Evolutionary conservation across 2,329 filamentous ascomycete species (phyloP).

Genomic region (Alternaria brassicicola): DNA sequence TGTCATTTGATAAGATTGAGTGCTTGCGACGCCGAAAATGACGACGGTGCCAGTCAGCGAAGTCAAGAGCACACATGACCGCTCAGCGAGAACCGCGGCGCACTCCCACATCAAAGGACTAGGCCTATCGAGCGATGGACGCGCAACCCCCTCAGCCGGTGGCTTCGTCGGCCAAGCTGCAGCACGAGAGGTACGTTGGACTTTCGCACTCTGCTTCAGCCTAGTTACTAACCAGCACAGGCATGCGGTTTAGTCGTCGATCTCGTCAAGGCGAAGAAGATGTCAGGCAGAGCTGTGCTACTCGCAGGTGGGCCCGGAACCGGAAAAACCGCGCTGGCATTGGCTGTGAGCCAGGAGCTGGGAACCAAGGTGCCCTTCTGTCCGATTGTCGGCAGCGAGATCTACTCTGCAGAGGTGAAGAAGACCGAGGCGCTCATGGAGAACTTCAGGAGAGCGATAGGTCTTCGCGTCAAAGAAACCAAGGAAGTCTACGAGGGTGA

Average conservation of each 20-base stretch:
- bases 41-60: conserved; percentile 66
- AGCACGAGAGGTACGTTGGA: conserved; percentile 77
- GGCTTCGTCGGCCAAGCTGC: conserved; percentile 90
- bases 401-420: conserved; percentile 98
- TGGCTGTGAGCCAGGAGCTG: conserved; percentile 95
- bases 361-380: conserved; percentile 99
- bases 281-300: conserved; percentile 92
- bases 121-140: conserved; percentile 82
- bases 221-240: conserved; percentile 52
- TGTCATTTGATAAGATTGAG: conserved; percentile 2
- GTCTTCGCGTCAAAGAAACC: conserved; percentile 92
- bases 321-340: conserved; percentile 93
- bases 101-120: conserved; percentile 98
- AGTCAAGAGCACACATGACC: conserved; percentile 93
- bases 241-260: conserved; percentile 96
- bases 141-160: conserved; percentile 70
- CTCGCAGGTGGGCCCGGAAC: conserved; percentile 92
- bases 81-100: conserved; percentile 77
- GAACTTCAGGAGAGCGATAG: conserved; percentile 87
- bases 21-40: conserved; percentile 32
- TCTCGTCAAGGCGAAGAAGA: conserved; percentile 93
- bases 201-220: not conserved
- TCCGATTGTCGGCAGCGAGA: conserved; percentile 95
- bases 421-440: conserved; percentile 99
- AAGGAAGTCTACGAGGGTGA: conserved; percentile 99